Conservation (phyloP, 805 yeast genomes). For the fission yeast (Schizosaccharomyces pombe) region DNA sequence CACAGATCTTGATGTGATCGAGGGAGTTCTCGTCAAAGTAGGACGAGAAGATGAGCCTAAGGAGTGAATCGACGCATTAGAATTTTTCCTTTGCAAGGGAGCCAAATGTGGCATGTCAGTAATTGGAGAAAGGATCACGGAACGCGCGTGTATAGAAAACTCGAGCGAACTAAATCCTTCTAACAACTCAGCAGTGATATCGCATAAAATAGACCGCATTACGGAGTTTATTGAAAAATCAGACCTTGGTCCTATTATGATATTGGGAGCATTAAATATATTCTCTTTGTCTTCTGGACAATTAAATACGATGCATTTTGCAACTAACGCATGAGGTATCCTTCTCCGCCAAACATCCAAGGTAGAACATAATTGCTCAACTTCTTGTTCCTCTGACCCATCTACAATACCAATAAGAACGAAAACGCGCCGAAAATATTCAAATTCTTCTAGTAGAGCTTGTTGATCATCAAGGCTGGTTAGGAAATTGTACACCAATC, state of each 20-base stretch:
- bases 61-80: conserved; percentile 6
- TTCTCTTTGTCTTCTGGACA: conserved; percentile 15
- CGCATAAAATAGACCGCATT: background rate
- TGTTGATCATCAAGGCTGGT: conserved; percentile 30
- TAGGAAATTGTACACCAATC: conserved; percentile 35
- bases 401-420: conserved; percentile 24
- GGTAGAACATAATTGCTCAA: conserved; percentile 13
- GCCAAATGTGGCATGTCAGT: conserved; percentile 3
- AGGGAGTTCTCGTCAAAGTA: background rate
- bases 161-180: background rate
- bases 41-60: background rate
- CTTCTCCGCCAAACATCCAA: conserved; percentile 21
- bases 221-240: background rate
- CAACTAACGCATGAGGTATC: conserved; percentile 32
- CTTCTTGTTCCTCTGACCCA: conserved; percentile 12
- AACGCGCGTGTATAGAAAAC: conserved; percentile 9
- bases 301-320: conserved; percentile 31
- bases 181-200: conserved; percentile 1
- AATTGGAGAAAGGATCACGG: conserved; percentile 6
- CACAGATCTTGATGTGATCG: conserved; percentile 4
- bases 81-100: background rate
- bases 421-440: conserved; percentile 64
- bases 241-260: background rate
- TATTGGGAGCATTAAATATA: background rate
- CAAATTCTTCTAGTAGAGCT: conserved; percentile 59